Evolutionary conservation across 805 yeast genomes (phyloP).

Genomic region (Wickerhamomyces canadensis): DNA sequence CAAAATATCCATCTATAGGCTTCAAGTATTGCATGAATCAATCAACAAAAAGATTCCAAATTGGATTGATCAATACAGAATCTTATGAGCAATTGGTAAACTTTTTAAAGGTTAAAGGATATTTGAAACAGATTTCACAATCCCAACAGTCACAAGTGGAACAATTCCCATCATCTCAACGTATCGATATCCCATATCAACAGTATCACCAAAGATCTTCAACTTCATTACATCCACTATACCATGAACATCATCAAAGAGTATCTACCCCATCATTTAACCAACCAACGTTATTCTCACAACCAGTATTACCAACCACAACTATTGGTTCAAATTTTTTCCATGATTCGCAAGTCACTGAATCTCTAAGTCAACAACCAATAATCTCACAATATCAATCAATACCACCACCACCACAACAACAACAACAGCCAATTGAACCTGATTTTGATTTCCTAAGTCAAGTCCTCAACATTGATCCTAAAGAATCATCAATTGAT

Average conservation of each 20-base stretch:
- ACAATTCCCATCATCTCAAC: too few relatives aligned
- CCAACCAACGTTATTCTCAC: background rate
- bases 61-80: conserved; percentile 3
- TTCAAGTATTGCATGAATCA: conserved; percentile 8
- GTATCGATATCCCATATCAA: too few relatives aligned
- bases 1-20: conserved; percentile 21
- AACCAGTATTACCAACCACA: background rate
- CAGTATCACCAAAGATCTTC: background rate
- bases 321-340: too few relatives aligned
- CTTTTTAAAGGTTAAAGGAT: background rate
- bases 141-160: too few relatives aligned
- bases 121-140: background rate
- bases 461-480: conserved; percentile 9
- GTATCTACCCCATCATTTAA: background rate
- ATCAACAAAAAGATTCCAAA: conserved; percentile 8
- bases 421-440: background rate
- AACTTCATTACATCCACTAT: background rate
- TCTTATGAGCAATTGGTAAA: conserved; percentile 3
- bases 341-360: background rate
- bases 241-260: background rate
- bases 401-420: too few relatives aligned
- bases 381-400: too few relatives aligned
- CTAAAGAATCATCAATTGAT: too few relatives aligned
- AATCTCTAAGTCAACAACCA: too few relatives aligned
- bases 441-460: conserved; percentile 10